Evolutionary conservation across 805 yeast genomes (phyloP).

Genomic region (Schwanniomyces polymorphus): DNA sequence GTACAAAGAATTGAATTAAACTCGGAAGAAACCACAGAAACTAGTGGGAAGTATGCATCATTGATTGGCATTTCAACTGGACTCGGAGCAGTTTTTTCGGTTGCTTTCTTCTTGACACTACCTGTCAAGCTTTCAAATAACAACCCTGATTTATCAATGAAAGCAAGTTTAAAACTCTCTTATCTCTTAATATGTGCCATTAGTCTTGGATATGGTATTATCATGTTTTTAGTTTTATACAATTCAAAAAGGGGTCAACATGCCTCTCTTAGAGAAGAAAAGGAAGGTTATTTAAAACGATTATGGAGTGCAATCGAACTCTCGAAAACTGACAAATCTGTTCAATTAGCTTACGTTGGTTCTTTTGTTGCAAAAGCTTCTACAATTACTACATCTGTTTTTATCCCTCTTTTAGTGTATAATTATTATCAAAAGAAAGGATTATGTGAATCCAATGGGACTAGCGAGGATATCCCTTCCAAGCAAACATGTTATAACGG

Average conservation of each 20-base stretch:
- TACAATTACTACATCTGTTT: conserved; percentile 56
- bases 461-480: conserved; percentile 13
- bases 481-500: conserved; percentile 58
- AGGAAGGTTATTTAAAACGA: conserved; percentile 8
- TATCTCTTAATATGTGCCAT: conserved; percentile 49
- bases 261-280: conserved; percentile 24
- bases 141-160: conserved; percentile 36
- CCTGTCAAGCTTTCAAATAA: conserved; percentile 49
- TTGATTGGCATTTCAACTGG: conserved; percentile 64
- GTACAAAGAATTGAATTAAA: neutral
- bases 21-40: conserved; percentile 2
- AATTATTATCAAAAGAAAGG: conserved; percentile 54
- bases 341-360: conserved; percentile 59
- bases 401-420: conserved; percentile 64
- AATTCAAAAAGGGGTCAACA: conserved; percentile 31
- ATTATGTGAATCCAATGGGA: conserved; percentile 39
- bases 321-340: conserved; percentile 45
- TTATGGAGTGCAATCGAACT: conserved; percentile 43
- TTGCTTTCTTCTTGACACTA: conserved; percentile 52
- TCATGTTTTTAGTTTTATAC: conserved; percentile 46
- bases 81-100: conserved; percentile 66
- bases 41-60: conserved; percentile 56
- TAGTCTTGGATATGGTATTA: conserved; percentile 37
- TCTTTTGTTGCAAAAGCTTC: conserved; percentile 65
- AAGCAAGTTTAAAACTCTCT: conserved; percentile 45